A percentile compares a stretch with the other conserved stretches of the same genome.
These are phyloP conservation scores for Ceratocystis huliohia DNA, from an alignment of 2,329 filamentous ascomycete genomes.

Conservation along the genomic window DNA sequence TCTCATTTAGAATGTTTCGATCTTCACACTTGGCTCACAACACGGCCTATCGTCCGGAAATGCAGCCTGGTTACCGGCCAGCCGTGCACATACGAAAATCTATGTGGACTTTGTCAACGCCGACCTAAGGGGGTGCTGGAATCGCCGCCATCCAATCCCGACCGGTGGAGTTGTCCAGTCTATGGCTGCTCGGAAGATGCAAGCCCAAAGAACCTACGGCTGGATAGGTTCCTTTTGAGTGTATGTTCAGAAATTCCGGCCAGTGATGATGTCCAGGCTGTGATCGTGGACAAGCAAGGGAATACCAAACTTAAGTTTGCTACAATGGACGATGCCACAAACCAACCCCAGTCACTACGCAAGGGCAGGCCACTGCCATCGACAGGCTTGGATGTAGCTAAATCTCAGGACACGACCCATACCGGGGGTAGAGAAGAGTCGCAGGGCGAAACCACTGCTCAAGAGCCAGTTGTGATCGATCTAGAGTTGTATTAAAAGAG, in stretches of 20 bases:
- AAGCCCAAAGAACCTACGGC: constrained; percentile 5
- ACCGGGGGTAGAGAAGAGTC: not conserved
- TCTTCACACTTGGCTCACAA: constrained; percentile 64
- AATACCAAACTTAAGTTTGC: not conserved
- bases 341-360: not conserved
- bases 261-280: not conserved
- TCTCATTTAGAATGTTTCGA: constrained; percentile 82
- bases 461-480: not conserved
- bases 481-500: not conserved
- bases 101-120: not conserved
- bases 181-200: constrained; percentile 14
- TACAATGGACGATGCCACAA: not conserved
- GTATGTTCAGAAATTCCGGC: not conserved
- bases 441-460: not conserved
- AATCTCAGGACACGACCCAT: not conserved
- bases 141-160: not conserved
- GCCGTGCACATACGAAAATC: not conserved
- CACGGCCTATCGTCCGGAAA: constrained; percentile 39
- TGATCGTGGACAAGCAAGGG: constrained; percentile 5
- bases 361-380: not conserved
- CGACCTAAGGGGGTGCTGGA: not conserved
- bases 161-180: constrained; percentile 15
- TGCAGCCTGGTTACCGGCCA: constrained; percentile 24
- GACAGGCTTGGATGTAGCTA: too few relatives aligned
- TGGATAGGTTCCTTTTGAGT: constrained; percentile 4